These are phyloP conservation scores for Gnaphalium uliginosum DNA, from an alignment of 129 eudicot species.

Conservation along the genomic window DNA sequence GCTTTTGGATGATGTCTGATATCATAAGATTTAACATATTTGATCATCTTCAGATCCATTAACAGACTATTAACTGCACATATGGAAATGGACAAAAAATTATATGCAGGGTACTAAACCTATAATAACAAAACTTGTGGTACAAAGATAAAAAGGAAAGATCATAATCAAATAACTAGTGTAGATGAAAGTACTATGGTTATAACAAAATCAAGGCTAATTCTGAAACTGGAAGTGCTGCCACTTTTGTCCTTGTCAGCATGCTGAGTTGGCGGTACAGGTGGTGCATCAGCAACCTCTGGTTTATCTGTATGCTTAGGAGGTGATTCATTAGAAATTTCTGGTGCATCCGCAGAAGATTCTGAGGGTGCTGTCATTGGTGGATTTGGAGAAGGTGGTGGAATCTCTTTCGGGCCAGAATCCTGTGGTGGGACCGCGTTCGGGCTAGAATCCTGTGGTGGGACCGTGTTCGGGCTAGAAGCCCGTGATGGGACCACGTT, in stretches of 20 bases:
- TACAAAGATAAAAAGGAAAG: neutral
- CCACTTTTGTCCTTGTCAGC: constrained; percentile 16
- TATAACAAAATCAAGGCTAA: constrained; percentile 12
- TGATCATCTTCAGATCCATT: neutral
- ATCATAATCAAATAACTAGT: neutral
- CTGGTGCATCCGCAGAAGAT: constrained; percentile 12
- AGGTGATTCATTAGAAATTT: constrained; percentile 14
- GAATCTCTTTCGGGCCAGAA: neutral
- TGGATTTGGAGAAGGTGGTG: neutral
- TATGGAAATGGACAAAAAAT: constrained; percentile 3
- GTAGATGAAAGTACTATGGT: constrained; percentile 23
- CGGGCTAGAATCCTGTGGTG: constrained; percentile 1
- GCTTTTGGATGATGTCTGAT: neutral
- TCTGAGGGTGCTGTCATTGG: neutral
- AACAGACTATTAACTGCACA: neutral
- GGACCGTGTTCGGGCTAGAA: neutral
- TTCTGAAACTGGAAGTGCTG: neutral
- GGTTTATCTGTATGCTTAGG: constrained; percentile 16
- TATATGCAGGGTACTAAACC: constrained; percentile 10
- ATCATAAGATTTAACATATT: neutral
- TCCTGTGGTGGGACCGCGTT: neutral
- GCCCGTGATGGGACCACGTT: neutral
- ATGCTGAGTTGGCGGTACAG: neutral
- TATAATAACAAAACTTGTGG: too few relatives aligned
- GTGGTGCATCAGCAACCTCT: constrained; percentile 3